A percentile compares a stretch with the other conserved stretches of the same genome.
Conservation (phyloP, 2,329 filamentous ascomycete genomes). For the Colletotrichum agaves region DNA sequence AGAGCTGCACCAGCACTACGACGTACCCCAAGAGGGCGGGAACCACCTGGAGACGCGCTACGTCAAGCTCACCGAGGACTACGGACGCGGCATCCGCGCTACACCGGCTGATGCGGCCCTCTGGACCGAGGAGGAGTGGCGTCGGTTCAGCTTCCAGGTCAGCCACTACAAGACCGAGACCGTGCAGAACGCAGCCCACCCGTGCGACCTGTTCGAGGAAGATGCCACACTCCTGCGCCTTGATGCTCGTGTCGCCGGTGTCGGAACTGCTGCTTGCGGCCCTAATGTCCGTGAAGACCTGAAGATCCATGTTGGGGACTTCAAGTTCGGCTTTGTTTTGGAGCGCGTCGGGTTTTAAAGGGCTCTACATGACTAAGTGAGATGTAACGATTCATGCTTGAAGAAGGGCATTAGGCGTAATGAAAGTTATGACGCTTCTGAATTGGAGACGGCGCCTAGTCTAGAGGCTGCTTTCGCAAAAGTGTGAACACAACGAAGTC, state of each 20-base stretch:
- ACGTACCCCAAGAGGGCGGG: constrained; percentile 75
- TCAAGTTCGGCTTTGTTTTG: constrained; percentile 55
- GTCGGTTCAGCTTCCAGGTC: constrained; percentile 64
- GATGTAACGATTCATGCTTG: background rate
- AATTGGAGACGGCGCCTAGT: background rate
- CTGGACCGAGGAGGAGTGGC: constrained; percentile 47
- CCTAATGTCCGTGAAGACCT: constrained; percentile 58
- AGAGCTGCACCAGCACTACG: constrained; percentile 67
- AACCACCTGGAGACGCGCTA: constrained; percentile 71
- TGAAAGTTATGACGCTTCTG: background rate
- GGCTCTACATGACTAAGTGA: background rate
- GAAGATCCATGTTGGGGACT: constrained; percentile 53
- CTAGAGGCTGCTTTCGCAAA: background rate
- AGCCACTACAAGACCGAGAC: constrained; percentile 62
- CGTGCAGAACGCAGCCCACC: constrained; percentile 70
- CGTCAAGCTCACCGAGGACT: constrained; percentile 53
- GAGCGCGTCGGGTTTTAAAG: constrained; percentile 43
- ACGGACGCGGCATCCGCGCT: constrained; percentile 45
- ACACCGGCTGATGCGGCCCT: constrained; percentile 42
- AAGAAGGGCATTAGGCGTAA: background rate
- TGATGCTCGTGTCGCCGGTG: constrained; percentile 59
- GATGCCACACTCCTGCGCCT: constrained; percentile 56
- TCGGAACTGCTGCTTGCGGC: constrained; percentile 61
- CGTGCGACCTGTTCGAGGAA: constrained; percentile 67
- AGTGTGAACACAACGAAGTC: no score